A percentile compares a stretch with the other conserved stretches of the same genome.
Evolutionary conservation across 176 grass and related monocot genomes (phyloP).

Genomic region (Luzula sylvatica): DNA sequence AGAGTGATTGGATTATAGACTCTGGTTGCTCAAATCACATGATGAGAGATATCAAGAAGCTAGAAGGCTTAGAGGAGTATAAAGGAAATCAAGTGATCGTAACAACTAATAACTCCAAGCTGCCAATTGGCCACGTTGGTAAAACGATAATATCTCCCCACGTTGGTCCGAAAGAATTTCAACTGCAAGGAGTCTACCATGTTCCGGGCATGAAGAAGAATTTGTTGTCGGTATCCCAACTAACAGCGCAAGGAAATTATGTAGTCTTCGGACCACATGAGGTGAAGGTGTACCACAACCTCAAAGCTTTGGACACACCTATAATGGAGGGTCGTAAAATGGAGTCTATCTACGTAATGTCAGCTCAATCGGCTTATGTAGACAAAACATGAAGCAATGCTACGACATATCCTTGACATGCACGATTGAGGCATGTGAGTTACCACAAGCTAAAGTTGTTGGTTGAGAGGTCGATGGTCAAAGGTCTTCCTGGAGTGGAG

Average conservation of each 20-base stretch:
- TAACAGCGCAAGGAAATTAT: no score
- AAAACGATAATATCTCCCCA: neutral
- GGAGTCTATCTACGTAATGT: neutral
- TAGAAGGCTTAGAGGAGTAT: neutral
- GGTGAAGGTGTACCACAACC: no score
- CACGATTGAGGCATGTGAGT: no score
- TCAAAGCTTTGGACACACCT: no score
- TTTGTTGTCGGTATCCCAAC: neutral
- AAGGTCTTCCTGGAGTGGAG: no score
- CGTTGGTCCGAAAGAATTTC: neutral
- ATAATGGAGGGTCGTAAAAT: no score
- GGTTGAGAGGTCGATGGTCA: no score
- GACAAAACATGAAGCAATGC: neutral
- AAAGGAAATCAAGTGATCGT: neutral
- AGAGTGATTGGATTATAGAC: no score
- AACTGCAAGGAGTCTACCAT: constrained; percentile 1
- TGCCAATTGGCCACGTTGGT: neutral
- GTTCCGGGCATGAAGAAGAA: constrained; percentile 14
- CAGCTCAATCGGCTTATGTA: neutral
- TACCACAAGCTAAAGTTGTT: no score
- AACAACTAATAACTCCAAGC: constrained; percentile 1
- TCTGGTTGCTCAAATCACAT: no score
- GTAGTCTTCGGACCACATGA: no score
- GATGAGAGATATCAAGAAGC: neutral
- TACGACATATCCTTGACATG: neutral